phyloP scores from a whole-genome alignment of 768 basidiomycete genomes.

The Suillus fuscotomentosus region DNA sequence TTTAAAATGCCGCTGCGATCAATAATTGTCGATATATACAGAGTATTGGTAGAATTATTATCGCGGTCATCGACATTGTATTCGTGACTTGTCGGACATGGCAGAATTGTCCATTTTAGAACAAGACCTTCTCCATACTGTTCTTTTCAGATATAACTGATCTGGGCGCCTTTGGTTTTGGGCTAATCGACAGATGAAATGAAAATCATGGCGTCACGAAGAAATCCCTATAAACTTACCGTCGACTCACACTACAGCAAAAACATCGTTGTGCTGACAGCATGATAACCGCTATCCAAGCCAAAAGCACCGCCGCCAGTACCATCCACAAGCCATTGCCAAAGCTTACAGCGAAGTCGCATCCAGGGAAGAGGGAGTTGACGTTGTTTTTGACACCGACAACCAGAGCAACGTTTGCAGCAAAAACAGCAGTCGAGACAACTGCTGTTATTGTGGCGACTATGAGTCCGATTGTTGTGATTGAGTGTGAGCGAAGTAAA shows the following conservation, averaged over 20 bases:
- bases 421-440: conserved; percentile 53
- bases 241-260: conserved; percentile 59
- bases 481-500: conserved; percentile 55
- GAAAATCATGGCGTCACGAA: not conserved
- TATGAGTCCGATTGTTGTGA: conserved; percentile 59
- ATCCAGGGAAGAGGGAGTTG: conserved; percentile 31
- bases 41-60: not conserved
- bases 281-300: conserved; percentile 61
- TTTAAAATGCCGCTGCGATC: not conserved
- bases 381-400: conserved; percentile 48
- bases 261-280: conserved; percentile 64
- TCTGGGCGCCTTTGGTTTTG: not conserved
- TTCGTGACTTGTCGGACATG: not conserved
- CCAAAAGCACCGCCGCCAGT: conserved; percentile 49
- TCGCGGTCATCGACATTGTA: not conserved
- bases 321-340: conserved; percentile 79
- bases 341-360: conserved; percentile 47
- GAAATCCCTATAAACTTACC: conserved; percentile 21
- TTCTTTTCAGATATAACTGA: not conserved
- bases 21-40: not conserved
- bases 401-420: conserved; percentile 61
- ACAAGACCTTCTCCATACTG: not conserved
- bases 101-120: not conserved
- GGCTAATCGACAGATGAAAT: not conserved
- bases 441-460: conserved; percentile 58